These are phyloP conservation scores for Meyerozyma carpophila DNA, from an alignment of 1,139 yeast genomes.

Conservation along the genomic window DNA sequence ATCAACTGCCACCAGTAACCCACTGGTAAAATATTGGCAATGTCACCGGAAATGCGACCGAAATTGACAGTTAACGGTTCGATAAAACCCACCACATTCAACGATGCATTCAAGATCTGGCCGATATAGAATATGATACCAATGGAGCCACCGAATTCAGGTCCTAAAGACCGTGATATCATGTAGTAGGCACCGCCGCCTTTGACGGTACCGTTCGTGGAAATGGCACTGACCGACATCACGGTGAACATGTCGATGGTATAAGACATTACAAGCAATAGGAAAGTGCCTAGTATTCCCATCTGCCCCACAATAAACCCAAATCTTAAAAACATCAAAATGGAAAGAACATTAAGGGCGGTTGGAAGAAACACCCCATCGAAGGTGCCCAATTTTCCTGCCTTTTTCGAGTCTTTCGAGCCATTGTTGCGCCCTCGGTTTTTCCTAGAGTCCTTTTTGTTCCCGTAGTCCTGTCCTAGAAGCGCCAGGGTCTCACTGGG, in stretches of 20 bases:
- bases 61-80: conserved; percentile 71
- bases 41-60: conserved; percentile 52
- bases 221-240: conserved; percentile 69
- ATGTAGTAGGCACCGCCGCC: conserved; percentile 85
- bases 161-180: conserved; percentile 76
- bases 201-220: conserved; percentile 76
- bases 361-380: conserved; percentile 80
- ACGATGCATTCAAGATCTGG: conserved; percentile 67
- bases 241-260: conserved; percentile 65
- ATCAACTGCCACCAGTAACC: conserved; percentile 54
- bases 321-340: conserved; percentile 73
- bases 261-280: conserved; percentile 56
- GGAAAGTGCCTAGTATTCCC: conserved; percentile 62
- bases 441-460: neutral
- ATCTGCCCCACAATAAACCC: conserved; percentile 77
- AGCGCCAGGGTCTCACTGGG: conserved; percentile 1
- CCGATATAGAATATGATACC: conserved; percentile 75
- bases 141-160: conserved; percentile 81
- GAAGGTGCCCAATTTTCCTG: conserved; percentile 58
- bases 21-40: conserved; percentile 43
- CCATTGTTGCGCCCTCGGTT: neutral
- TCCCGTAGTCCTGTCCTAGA: neutral
- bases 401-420: conserved; percentile 1
- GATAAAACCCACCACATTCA: conserved; percentile 75
- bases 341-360: conserved; percentile 68